Base-by-base conservation (phyloP, 306 rosid genomes). In the Trifolium dubium region DNA sequence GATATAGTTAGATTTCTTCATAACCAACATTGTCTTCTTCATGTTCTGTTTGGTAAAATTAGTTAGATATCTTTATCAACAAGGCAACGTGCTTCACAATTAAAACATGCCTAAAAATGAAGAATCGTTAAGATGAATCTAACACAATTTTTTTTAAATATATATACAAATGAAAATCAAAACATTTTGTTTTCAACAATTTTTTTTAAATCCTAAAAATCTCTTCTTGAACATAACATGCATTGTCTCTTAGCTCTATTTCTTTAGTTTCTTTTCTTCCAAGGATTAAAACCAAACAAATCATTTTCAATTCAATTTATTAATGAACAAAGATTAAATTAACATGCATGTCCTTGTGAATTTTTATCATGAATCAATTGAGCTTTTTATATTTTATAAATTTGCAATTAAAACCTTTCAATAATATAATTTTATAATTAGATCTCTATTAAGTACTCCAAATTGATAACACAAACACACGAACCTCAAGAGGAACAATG, bases 401-500 rank as follows among this genome's bases (percentile, higher is more conserved):
- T 8, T 47, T 46, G 30, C 30, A 46, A 10, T 47, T 49, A 46
- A 30, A 30, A 14, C 59, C 60, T 67, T 30, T 31, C 7, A 44
- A 13, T 28, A 18, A 18, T 12, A 4, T 2, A 31, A 47, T 0
- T 3, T 31, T 68, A 12, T 10, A 30, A 68, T 68, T 67, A 68
- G 2, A 67, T 67, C 8, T 47, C 4, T n/a, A 47, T n/a, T 14
- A n/a, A 29, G 6, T 13, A 43, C 12, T 66, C 56, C 40, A 44
- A 23, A 60, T 60, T 8, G 5, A 31, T 12, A 23, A 60, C 23
- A 11, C 55, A 69, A 62, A 83, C 77, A 14, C 12, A 18, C 63
- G 32, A 69, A 83, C 84, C 84, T 80, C 39, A 41, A 75, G 31
- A 62, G 55, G 76, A 79, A 73, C 39, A 9, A 19, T 37, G 40